Conservation (phyloP, 768 basidiomycete genomes). For the Macrolepiota fuliginosa region DNA sequence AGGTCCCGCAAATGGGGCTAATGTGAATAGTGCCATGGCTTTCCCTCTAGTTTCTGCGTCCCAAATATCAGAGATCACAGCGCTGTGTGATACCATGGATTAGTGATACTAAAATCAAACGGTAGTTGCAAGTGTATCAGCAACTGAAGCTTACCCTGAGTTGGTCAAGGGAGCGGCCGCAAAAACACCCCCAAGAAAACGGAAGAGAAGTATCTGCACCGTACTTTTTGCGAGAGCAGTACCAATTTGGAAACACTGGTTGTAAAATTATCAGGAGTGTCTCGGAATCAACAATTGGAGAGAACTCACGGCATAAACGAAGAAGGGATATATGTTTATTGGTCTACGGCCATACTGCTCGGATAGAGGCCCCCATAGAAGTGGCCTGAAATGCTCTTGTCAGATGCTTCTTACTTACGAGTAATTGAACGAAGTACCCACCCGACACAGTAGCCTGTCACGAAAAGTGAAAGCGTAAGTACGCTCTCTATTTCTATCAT, state of each 20-base stretch:
- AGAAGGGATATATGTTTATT: constrained; percentile 54
- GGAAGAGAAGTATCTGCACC: constrained; percentile 60
- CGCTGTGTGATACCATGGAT: constrained; percentile 26
- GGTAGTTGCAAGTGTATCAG: neutral
- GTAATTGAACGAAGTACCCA: constrained; percentile 13
- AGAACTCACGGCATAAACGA: constrained; percentile 47
- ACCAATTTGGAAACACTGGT: constrained; percentile 59
- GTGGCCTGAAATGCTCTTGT: constrained; percentile 29
- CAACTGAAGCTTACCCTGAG: constrained; percentile 54
- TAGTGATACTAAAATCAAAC: neutral
- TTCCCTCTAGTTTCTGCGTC: constrained; percentile 58
- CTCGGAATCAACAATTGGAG: neutral
- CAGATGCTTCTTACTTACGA: neutral
- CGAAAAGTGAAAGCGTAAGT: constrained; percentile 60
- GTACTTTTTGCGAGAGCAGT: constrained; percentile 62
- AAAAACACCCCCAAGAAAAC: constrained; percentile 70
- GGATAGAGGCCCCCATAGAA: constrained; percentile 57
- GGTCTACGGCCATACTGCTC: constrained; percentile 60
- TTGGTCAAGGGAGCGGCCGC: constrained; percentile 70
- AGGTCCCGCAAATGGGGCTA: constrained; percentile 69
- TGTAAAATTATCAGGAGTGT: neutral
- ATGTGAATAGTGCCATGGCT: constrained; percentile 62
- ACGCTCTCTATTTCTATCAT: constrained; percentile 50
- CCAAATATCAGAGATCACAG: constrained; percentile 60
- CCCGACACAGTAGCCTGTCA: constrained; percentile 68